Percentiles rank a stretch among this genome's conserved stretches.
phyloP scores from a whole-genome alignment of 345 rosid species.

The Brassica napus region DNA sequence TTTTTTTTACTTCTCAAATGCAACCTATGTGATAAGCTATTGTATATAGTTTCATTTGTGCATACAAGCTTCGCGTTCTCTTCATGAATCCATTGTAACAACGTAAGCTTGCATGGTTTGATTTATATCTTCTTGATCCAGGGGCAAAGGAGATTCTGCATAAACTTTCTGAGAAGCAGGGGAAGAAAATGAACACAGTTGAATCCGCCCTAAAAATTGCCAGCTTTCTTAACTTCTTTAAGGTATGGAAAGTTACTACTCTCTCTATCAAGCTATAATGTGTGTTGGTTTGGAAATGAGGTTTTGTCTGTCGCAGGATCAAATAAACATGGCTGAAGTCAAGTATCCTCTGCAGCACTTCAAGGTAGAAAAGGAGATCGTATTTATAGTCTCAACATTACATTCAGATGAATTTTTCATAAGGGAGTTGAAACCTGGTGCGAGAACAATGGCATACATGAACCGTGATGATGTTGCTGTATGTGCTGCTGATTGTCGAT shows the following conservation, averaged over 20 bases:
- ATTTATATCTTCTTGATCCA: slow-evolving; percentile 39
- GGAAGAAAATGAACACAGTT: slow-evolving; percentile 18
- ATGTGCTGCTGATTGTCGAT: slow-evolving; percentile 85
- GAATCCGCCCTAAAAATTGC: slow-evolving; percentile 85
- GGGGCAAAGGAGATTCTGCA: slow-evolving; percentile 83
- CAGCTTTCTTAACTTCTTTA: slow-evolving; percentile 65
- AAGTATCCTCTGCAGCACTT: slow-evolving; percentile 81
- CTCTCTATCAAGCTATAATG: neutral
- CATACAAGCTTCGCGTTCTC: too few species aligned
- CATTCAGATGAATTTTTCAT: slow-evolving; percentile 60
- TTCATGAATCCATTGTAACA: too few species aligned
- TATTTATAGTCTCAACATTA: slow-evolving; percentile 10
- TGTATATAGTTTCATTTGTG: too few species aligned
- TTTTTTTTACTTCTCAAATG: slow-evolving; percentile 21
- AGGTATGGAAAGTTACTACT: slow-evolving; percentile 45
- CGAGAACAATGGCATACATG: slow-evolving; percentile 16
- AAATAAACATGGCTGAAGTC: slow-evolving; percentile 85
- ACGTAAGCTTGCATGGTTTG: too few species aligned
- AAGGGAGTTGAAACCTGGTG: slow-evolving; percentile 76
- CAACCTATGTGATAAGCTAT: neutral
- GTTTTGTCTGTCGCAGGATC: slow-evolving; percentile 59
- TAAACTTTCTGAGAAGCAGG: neutral
- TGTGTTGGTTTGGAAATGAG: neutral
- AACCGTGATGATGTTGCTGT: slow-evolving; percentile 65
- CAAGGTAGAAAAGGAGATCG: slow-evolving; percentile 52